A percentile compares a stretch with the other conserved stretches of the same genome.
Conservation (phyloP, 495 filamentous ascomycete genomes). For the Evansstolkia leycettana region DNA sequence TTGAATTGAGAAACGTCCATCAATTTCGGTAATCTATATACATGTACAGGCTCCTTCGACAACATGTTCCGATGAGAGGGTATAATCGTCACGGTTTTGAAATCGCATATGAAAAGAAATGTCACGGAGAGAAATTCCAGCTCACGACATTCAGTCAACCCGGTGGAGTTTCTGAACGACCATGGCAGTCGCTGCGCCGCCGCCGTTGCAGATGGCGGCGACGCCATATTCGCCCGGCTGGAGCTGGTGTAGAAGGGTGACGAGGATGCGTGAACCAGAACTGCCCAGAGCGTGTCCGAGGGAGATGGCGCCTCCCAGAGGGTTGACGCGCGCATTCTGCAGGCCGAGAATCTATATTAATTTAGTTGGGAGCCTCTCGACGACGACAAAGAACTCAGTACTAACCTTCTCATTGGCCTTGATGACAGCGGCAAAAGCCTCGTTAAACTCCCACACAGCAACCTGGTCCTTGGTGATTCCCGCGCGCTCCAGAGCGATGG, state of each 20-base stretch:
- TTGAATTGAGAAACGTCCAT: too few species aligned
- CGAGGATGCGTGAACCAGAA: slow-evolving; percentile 85
- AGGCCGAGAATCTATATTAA: slow-evolving; percentile 58
- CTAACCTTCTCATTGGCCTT: slow-evolving; percentile 82
- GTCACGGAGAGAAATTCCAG: too few species aligned
- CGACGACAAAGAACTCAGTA: neutral
- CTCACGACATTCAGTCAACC: slow-evolving; percentile 26
- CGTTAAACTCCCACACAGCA: slow-evolving; percentile 94
- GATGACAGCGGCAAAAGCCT: slow-evolving; percentile 93
- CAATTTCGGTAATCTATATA: too few species aligned
- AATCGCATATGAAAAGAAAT: too few species aligned
- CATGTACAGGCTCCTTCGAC: too few species aligned
- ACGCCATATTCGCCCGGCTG: slow-evolving; percentile 87
- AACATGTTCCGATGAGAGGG: too few species aligned
- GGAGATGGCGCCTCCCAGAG: slow-evolving; percentile 80
- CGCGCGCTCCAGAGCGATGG: slow-evolving; percentile 76
- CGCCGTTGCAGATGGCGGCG: slow-evolving; percentile 94
- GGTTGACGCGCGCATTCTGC: slow-evolving; percentile 67
- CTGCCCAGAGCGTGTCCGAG: slow-evolving; percentile 92
- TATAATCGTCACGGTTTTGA: too few species aligned
- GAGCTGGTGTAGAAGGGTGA: slow-evolving; percentile 80
- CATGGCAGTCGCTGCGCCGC: slow-evolving; percentile 81
- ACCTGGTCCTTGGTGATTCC: slow-evolving; percentile 84
- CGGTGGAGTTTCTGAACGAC: slow-evolving; percentile 79
- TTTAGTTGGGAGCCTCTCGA: slow-evolving; percentile 3